phyloP scores from a whole-genome alignment of 257 asterid genomes.

The Datura wrightii region DNA sequence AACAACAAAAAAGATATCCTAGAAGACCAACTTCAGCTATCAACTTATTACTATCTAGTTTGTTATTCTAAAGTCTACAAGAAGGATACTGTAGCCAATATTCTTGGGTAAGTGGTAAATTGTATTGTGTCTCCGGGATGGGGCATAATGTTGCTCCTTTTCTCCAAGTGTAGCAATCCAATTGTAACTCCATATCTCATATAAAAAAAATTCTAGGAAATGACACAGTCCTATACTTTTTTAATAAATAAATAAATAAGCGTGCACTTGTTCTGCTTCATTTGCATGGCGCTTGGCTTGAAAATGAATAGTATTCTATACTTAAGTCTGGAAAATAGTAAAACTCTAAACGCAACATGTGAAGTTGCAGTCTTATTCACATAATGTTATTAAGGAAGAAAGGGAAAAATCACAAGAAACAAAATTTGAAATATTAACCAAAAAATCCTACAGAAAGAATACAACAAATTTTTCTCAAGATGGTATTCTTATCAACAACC shows the following conservation, averaged over 20 bases:
- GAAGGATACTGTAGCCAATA: neutral
- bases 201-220: neutral
- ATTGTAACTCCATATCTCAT: neutral
- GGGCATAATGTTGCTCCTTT: too few relatives aligned
- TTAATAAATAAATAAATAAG: neutral
- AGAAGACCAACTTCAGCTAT: neutral
- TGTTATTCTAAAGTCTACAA: neutral
- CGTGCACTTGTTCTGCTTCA: too few relatives aligned
- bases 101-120: neutral
- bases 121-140: neutral
- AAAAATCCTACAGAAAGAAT: neutral
- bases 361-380: too few relatives aligned
- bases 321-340: too few relatives aligned
- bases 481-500: neutral
- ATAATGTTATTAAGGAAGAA: too few relatives aligned
- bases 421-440: neutral
- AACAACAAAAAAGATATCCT: too few relatives aligned
- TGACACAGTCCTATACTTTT: neutral
- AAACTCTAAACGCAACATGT: too few relatives aligned
- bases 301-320: too few relatives aligned
- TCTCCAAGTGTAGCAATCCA: neutral
- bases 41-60: neutral
- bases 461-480: neutral
- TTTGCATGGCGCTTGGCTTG: too few relatives aligned
- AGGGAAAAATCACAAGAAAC: neutral